Evolutionary conservation across 2,329 filamentous ascomycete genomes (phyloP).

Genomic region (Fusarium sp.): DNA sequence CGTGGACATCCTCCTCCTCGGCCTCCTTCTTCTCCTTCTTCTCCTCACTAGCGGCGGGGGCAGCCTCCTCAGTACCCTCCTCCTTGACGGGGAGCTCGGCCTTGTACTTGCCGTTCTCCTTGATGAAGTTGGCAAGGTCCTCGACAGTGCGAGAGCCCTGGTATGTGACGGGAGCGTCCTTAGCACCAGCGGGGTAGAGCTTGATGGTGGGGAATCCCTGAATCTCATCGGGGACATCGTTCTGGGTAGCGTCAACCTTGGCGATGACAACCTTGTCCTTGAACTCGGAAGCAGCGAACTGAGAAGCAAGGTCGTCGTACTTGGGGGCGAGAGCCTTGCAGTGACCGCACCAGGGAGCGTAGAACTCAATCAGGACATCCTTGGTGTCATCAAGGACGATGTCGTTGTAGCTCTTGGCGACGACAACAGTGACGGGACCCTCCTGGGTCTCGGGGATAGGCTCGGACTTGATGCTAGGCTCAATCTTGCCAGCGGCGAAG

Average conservation of each 20-base stretch:
- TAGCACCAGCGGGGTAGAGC: conserved; percentile 91
- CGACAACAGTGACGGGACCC: conserved; percentile 86
- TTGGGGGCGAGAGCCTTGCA: conserved; percentile 98
- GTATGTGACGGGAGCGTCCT: conserved; percentile 88
- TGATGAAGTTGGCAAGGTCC: conserved; percentile 91
- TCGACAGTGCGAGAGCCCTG: conserved; percentile 87
- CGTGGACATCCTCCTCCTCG: conserved; percentile 66
- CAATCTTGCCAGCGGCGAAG: conserved; percentile 86
- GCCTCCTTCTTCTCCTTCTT: conserved; percentile 62
- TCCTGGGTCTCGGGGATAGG: conserved; percentile 94
- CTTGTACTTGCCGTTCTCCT: conserved; percentile 94
- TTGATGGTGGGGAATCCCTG: conserved; percentile 99
- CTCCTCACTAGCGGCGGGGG: conserved; percentile 65
- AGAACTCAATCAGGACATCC: conserved; percentile 98
- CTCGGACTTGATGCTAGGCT: conserved; percentile 98
- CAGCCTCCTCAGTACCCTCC: conserved; percentile 67
- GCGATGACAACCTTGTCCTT: conserved; percentile 90
- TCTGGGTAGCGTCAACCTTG: conserved; percentile 96
- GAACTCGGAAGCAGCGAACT: conserved; percentile 82
- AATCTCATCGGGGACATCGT: conserved; percentile 97
- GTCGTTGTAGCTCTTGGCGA: conserved; percentile 93
- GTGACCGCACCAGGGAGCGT: conserved; percentile 99
- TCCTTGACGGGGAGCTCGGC: conserved; percentile 72
- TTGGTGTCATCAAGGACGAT: conserved; percentile 93
- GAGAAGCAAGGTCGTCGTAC: conserved; percentile 89